Conservation (phyloP, 2,329 filamentous ascomycete species). For the Cryphonectria carpinicola region DNA sequence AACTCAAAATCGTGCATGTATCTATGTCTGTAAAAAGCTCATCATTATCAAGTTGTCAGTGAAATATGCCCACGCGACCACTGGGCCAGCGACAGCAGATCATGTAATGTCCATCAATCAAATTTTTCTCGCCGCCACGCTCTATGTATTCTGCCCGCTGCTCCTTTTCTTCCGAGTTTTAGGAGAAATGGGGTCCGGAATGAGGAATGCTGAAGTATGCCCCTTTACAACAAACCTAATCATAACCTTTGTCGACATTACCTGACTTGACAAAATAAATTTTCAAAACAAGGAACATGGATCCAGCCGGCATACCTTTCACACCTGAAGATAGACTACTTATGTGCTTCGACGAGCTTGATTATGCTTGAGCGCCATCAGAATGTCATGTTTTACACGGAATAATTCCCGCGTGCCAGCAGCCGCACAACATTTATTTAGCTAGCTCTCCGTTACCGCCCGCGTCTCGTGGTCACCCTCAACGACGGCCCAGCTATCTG, state of each 20-base stretch:
- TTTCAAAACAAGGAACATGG: background rate
- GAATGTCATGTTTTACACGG: background rate
- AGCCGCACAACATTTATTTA: background rate
- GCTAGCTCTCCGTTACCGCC: background rate
- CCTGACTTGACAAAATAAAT: background rate
- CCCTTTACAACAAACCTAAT: background rate
- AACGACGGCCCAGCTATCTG: background rate
- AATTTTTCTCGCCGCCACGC: too few relatives aligned
- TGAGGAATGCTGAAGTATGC: background rate
- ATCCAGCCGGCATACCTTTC: background rate
- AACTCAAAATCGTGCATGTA: too few relatives aligned
- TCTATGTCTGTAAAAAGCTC: too few relatives aligned
- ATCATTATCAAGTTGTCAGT: too few relatives aligned
- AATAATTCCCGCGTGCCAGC: background rate
- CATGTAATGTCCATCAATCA: too few relatives aligned
- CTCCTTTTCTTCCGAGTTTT: background rate
- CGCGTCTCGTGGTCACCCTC: conserved; percentile 6
- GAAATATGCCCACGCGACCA: too few relatives aligned
- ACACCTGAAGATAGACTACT: background rate
- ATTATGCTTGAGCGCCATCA: background rate
- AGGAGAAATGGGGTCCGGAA: background rate
- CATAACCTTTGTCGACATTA: background rate
- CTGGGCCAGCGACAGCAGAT: too few relatives aligned
- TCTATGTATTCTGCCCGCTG: too few relatives aligned
- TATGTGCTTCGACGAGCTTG: background rate